Percentiles rank a stretch among this genome's conserved stretches.
Conservation (phyloP, 2,329 filamentous ascomycete species). For the Claviceps paspali region DNA sequence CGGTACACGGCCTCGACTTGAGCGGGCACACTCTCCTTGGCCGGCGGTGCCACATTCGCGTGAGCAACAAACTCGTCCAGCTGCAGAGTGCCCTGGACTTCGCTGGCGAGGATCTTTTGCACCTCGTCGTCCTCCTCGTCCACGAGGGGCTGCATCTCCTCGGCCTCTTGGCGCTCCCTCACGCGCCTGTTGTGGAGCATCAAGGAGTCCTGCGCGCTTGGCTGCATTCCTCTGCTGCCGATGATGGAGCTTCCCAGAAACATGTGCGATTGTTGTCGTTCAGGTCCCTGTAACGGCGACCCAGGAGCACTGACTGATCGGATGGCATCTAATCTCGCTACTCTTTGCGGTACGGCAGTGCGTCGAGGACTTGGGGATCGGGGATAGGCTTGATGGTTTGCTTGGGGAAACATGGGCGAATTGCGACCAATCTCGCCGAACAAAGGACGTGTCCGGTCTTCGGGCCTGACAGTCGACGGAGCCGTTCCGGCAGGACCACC, state of each 20-base stretch:
- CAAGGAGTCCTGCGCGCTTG: conserved; percentile 29
- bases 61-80: conserved; percentile 55
- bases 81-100: conserved; percentile 43
- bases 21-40: conserved; percentile 41
- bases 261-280: conserved; percentile 22
- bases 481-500: conserved; percentile 28
- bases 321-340: conserved; percentile 31
- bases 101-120: conserved; percentile 44
- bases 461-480: conserved; percentile 15
- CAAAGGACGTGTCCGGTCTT: conserved; percentile 22
- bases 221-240: conserved; percentile 19
- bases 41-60: conserved; percentile 35
- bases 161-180: conserved; percentile 39
- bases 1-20: conserved; percentile 56
- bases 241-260: conserved; percentile 24
- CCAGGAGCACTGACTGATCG: conserved; percentile 47
- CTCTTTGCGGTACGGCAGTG: conserved; percentile 35
- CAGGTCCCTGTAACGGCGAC: conserved; percentile 39
- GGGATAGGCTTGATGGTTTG: conserved; percentile 40
- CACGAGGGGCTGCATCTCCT: conserved; percentile 40
- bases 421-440: conserved; percentile 40
- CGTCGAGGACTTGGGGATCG: conserved; percentile 61
- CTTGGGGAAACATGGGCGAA: conserved; percentile 39
- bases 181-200: conserved; percentile 34
- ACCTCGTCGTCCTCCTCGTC: conserved; percentile 58